Conservation (phyloP, 768 basidiomycete species). For the Kockovaella imperatae region DNA sequence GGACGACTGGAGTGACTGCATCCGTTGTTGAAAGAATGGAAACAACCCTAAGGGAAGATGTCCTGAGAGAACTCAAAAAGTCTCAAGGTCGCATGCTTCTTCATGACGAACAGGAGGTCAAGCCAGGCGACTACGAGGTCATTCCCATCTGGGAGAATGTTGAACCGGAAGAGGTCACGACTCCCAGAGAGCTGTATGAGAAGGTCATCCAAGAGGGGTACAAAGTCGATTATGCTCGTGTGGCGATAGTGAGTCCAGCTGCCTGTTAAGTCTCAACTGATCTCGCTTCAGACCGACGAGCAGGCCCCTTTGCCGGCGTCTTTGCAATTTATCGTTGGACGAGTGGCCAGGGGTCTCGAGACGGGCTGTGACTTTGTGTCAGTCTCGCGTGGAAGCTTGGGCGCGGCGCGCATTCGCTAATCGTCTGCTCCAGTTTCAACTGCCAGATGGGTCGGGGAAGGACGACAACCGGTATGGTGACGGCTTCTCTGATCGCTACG, state of each 20-base stretch:
- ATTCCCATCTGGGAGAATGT: conserved; percentile 93
- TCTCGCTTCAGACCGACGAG: conserved; percentile 71
- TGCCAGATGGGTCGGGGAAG: conserved; percentile 77
- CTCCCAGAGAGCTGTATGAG: conserved; percentile 44
- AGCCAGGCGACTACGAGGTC: conserved; percentile 79
- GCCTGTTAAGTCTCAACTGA: not conserved
- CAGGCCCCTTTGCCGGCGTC: conserved; percentile 89
- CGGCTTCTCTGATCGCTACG: conserved; percentile 70
- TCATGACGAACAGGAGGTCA: conserved; percentile 92
- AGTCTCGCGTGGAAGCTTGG: no score
- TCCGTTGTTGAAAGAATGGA: conserved; percentile 89
- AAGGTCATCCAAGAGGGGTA: conserved; percentile 33
- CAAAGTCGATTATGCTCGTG: conserved; percentile 77
- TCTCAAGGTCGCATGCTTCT: conserved; percentile 70
- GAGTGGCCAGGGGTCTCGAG: conserved; percentile 53
- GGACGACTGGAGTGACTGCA: conserved; percentile 89
- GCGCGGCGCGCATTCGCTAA: not conserved
- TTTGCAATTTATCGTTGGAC: conserved; percentile 66
- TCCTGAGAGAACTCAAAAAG: conserved; percentile 67
- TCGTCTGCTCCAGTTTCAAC: conserved; percentile 55
- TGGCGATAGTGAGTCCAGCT: conserved; percentile 65
- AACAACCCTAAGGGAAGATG: conserved; percentile 72
- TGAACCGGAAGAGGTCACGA: conserved; percentile 45
- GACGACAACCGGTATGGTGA: conserved; percentile 95
- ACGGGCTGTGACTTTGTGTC: conserved; percentile 51